These are phyloP conservation scores for Lasiodiplodia citricola DNA, from an alignment of 2,329 filamentous ascomycete genomes.

Conservation along the genomic window DNA sequence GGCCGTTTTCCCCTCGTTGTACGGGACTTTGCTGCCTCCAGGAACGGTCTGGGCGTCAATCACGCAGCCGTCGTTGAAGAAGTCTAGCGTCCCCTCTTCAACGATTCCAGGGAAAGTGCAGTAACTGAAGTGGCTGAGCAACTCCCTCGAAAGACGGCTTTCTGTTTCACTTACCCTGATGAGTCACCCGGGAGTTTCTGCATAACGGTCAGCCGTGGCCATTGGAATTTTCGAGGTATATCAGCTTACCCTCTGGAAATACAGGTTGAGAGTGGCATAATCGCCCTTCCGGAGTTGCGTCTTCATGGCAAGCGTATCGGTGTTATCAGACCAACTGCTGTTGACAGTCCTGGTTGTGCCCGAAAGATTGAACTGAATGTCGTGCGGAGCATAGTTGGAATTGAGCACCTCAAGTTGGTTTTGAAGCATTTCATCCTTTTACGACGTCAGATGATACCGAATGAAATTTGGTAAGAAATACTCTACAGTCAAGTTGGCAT, in stretches of 20 bases:
- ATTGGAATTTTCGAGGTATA: accelerated
- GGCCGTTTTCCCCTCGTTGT: conserved; percentile 31
- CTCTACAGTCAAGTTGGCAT: neutral
- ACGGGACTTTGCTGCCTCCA: conserved; percentile 32
- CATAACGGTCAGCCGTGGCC: neutral
- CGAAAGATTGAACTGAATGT: conserved; percentile 6
- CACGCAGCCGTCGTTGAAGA: conserved; percentile 34
- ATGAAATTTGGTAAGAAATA: accelerated
- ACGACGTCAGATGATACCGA: neutral
- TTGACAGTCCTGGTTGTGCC: conserved; percentile 6
- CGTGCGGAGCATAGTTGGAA: conserved; percentile 3
- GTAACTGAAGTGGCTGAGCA: conserved; percentile 50
- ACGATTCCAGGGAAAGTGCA: conserved; percentile 44
- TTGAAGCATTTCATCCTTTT: neutral
- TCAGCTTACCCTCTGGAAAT: conserved; percentile 29
- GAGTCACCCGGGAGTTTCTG: conserved; percentile 1
- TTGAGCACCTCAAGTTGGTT: conserved; percentile 4
- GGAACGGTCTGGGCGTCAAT: conserved; percentile 30
- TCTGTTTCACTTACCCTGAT: neutral
- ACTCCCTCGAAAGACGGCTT: neutral
- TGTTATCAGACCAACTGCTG: conserved; percentile 6
- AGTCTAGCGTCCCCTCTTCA: conserved; percentile 34
- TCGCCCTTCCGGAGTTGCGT: conserved; percentile 32
- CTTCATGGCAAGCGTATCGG: conserved; percentile 29
- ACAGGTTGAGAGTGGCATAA: conserved; percentile 38